Evolutionary conservation across 306 rosid species (phyloP).

Genomic region (Sindora glabra): DNA sequence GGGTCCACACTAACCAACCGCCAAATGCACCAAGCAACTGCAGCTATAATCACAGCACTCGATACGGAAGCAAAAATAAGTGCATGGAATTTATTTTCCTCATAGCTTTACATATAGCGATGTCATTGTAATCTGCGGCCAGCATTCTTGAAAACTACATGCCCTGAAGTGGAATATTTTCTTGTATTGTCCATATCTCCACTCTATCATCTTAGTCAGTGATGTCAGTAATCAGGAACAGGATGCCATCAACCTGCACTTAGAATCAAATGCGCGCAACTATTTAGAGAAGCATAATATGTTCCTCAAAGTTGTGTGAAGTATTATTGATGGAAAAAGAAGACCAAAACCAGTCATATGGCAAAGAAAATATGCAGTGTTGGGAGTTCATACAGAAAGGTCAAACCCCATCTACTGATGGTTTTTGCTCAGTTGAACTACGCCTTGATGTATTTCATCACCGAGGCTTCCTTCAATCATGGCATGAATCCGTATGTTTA

Average conservation of each 20-base stretch:
- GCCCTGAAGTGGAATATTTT: neutral
- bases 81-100: too few relatives aligned
- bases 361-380: neutral
- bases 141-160: too few relatives aligned
- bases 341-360: constrained; percentile 10
- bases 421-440: constrained; percentile 15
- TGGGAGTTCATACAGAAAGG: constrained; percentile 15
- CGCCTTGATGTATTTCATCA: constrained; percentile 29
- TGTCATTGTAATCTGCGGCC: too few relatives aligned
- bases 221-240: constrained; percentile 17
- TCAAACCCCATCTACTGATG: constrained; percentile 33
- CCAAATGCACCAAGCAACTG: too few relatives aligned
- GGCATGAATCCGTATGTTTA: constrained; percentile 44
- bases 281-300: constrained; percentile 6
- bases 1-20: too few relatives aligned
- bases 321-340: neutral
- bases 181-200: neutral
- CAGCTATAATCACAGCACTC: too few relatives aligned
- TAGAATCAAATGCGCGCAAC: constrained; percentile 22
- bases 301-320: constrained; percentile 15
- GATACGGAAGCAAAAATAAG: too few relatives aligned
- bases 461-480: constrained; percentile 25
- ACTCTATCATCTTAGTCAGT: neutral
- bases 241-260: constrained; percentile 13
- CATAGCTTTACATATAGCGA: too few relatives aligned